Evolutionary conservation across 208 protist species (phyloP).

Genomic region (Acanthamoeba royreba): DNA sequence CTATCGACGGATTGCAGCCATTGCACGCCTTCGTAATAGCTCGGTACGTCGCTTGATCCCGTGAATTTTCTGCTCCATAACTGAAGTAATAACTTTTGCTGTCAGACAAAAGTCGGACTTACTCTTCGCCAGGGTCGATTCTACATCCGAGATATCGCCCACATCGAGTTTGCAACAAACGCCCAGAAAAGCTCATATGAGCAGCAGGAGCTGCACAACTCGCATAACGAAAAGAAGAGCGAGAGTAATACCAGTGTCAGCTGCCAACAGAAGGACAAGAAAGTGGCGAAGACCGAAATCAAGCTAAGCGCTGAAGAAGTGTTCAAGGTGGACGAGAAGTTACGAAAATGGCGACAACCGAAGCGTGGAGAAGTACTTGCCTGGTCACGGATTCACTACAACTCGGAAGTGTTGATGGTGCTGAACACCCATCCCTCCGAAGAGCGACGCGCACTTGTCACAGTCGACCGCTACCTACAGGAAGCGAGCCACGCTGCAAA

Average conservation of each 20-base stretch:
- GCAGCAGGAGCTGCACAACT: background rate
- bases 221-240: background rate
- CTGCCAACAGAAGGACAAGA: no score
- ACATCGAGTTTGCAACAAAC: background rate
- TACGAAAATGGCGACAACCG: background rate
- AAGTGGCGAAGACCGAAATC: background rate
- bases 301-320: background rate
- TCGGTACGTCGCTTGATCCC: background rate
- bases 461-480: background rate
- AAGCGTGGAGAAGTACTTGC: background rate
- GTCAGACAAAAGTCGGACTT: background rate
- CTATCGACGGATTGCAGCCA: background rate
- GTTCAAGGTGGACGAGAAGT: background rate
- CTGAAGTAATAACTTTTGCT: no score
- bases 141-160: background rate
- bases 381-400: constrained; percentile 9
- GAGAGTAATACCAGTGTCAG: no score
- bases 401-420: background rate
- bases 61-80: no score
- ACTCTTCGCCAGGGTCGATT: background rate
- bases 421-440: background rate
- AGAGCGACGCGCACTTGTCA: background rate
- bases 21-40: background rate
- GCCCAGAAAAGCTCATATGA: background rate
- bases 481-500: background rate